These are phyloP conservation scores for Fusarium sacchari DNA, from an alignment of 2,329 filamentous ascomycete genomes.

Conservation along the genomic window DNA sequence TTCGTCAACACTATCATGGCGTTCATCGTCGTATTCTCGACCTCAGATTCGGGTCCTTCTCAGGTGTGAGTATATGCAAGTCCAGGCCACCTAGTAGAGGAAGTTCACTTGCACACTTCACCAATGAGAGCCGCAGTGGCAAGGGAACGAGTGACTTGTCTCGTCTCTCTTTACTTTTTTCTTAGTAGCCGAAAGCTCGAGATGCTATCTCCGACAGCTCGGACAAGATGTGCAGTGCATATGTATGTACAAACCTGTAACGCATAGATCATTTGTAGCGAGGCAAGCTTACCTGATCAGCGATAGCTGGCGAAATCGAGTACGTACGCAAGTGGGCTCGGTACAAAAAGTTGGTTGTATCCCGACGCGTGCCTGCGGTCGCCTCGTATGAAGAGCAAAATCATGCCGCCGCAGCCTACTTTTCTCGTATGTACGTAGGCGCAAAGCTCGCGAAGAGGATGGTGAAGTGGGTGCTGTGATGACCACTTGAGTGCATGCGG, in stretches of 20 bases:
- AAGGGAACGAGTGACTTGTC: conserved; percentile 19
- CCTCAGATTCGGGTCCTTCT: conserved; percentile 11
- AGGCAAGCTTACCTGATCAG: conserved; percentile 33
- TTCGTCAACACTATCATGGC: conserved; percentile 13
- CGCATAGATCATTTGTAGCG: neutral
- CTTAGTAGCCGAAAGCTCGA: neutral
- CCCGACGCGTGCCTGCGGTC: conserved; percentile 24
- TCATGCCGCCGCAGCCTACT: conserved; percentile 39
- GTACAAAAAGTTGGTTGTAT: conserved; percentile 29
- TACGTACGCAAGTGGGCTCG: conserved; percentile 27
- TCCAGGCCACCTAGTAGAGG: conserved; percentile 14
- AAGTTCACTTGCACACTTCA: conserved; percentile 18
- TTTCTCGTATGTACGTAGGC: conserved; percentile 37
- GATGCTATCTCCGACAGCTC: conserved; percentile 19
- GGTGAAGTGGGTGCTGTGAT: conserved; percentile 36
- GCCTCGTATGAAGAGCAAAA: conserved; percentile 39
- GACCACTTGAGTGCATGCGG: conserved; percentile 22
- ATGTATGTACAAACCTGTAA: neutral
- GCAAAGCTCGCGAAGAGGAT: conserved; percentile 27
- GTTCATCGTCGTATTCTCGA: conserved; percentile 19
- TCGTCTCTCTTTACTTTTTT: conserved; percentile 8
- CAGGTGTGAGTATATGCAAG: neutral
- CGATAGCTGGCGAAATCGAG: conserved; percentile 33
- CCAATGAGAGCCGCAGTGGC: conserved; percentile 13
- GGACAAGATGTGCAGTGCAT: conserved; percentile 15